Percentiles rank a stretch among this genome's conserved stretches.
Conservation (phyloP, 148 eudicot genomes). For the Chenopodium quinoa region DNA sequence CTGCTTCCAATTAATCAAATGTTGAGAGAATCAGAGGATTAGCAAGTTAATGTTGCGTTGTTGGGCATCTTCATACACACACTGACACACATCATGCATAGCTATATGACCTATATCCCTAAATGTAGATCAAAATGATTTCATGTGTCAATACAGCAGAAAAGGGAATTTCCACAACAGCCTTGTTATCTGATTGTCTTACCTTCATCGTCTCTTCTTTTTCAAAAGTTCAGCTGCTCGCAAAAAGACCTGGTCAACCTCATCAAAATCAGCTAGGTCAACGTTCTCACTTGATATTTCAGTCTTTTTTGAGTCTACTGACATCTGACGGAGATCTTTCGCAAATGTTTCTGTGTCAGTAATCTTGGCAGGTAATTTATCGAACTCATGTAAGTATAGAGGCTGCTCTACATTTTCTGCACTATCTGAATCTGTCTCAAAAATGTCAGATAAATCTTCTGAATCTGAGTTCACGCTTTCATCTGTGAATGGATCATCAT, state of each 20-base stretch:
- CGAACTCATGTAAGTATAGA: slow-evolving; percentile 69
- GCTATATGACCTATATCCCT: neutral
- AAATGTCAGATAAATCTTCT: slow-evolving; percentile 79
- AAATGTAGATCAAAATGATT: neutral
- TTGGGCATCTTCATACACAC: neutral
- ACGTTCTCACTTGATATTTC: slow-evolving; percentile 35
- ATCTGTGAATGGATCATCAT: slow-evolving; percentile 37
- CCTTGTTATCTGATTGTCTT: neutral
- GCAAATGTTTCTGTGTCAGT: slow-evolving; percentile 41
- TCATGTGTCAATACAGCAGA: neutral
- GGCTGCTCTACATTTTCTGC: slow-evolving; percentile 40
- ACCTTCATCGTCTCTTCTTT: slow-evolving; percentile 37
- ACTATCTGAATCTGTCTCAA: slow-evolving; percentile 78
- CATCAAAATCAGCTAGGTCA: slow-evolving; percentile 61
- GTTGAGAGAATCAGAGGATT: neutral
- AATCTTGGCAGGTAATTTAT: slow-evolving; percentile 61
- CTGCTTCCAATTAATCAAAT: no score
- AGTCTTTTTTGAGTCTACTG: slow-evolving; percentile 41
- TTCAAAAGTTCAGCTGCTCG: slow-evolving; percentile 80
- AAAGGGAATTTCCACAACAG: neutral
- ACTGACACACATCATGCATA: neutral
- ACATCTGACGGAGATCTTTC: slow-evolving; percentile 53
- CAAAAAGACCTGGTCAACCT: slow-evolving; percentile 71
- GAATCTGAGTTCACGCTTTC: slow-evolving; percentile 58
- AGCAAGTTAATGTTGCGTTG: neutral